phyloP scores from a whole-genome alignment of 108 stramenopile genomes.

The Aureococcus anophagefferens region DNA sequence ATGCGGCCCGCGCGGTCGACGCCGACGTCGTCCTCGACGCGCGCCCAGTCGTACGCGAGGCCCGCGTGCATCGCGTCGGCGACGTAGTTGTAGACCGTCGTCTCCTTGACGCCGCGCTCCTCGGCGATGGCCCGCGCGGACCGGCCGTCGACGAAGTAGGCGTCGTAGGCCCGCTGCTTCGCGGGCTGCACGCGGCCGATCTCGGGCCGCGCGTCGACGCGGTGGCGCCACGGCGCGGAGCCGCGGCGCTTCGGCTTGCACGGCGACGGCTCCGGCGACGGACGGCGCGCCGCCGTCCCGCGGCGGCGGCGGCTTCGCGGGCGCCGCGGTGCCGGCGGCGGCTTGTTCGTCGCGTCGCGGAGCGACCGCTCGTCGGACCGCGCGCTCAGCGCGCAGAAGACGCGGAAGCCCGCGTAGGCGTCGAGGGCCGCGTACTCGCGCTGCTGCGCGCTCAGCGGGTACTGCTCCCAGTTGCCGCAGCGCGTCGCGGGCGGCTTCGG shows the following conservation, averaged over 20 bases:
- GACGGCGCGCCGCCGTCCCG: too few species aligned
- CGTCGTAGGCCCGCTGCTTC: not conserved
- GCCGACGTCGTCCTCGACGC: not conserved
- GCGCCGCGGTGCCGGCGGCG: not conserved
- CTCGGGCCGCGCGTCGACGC: not conserved
- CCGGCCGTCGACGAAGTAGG: not conserved
- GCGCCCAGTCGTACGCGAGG: not conserved
- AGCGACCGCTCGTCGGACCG: not conserved
- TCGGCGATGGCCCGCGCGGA: not conserved
- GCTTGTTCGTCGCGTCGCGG: not conserved
- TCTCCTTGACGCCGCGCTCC: not conserved
- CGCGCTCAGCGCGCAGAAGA: not conserved
- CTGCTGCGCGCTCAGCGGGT: not conserved
- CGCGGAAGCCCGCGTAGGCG: not conserved
- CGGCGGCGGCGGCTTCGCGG: too few species aligned
- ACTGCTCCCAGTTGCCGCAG: not conserved
- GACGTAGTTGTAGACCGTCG: not conserved
- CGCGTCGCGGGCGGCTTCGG: not conserved
- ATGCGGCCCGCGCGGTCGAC: not conserved
- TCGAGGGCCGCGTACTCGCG: not conserved
- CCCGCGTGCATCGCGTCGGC: not conserved
- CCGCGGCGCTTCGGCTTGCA: not conserved
- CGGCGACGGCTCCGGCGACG: not conserved
- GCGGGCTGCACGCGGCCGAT: not conserved
- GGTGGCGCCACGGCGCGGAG: not conserved